Evolutionary conservation across 345 rosid genomes (phyloP).

Genomic region (Cardamine chenopodiifolia): DNA sequence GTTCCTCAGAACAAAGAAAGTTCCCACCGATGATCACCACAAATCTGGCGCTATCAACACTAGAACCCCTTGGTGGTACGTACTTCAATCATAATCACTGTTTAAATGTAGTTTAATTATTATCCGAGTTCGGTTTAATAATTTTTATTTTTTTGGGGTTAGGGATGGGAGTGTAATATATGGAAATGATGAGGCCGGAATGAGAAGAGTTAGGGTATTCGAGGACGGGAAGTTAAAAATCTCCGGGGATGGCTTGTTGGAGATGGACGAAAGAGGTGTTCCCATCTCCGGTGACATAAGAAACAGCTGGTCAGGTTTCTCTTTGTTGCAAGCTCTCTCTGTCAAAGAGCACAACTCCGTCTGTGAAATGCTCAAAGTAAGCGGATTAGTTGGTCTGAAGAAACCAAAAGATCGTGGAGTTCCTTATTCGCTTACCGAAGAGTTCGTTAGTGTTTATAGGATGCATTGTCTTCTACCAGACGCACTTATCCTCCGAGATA

Average conservation of each 20-base stretch:
- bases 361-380: constrained; percentile 69
- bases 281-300: constrained; percentile 77
- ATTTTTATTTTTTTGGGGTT: neutral
- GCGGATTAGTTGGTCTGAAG: constrained; percentile 72
- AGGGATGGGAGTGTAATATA: constrained; percentile 89
- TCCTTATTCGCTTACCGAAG: constrained; percentile 73
- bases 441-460: constrained; percentile 70
- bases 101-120: neutral
- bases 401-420: constrained; percentile 82
- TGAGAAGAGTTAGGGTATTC: constrained; percentile 72
- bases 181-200: constrained; percentile 64
- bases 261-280: constrained; percentile 60
- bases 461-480: constrained; percentile 78
- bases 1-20: constrained; percentile 60
- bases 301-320: constrained; percentile 85
- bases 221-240: constrained; percentile 71
- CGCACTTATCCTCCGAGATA: constrained; percentile 55
- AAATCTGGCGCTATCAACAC: constrained; percentile 60
- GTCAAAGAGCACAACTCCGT: constrained; percentile 68
- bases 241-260: constrained; percentile 55
- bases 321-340: constrained; percentile 70
- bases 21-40: constrained; percentile 42
- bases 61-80: constrained; percentile 87
- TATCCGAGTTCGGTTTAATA: neutral
- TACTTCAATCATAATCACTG: neutral